Base-by-base conservation (phyloP, 768 basidiomycete genomes). In the Podaxis rugospora region DNA sequence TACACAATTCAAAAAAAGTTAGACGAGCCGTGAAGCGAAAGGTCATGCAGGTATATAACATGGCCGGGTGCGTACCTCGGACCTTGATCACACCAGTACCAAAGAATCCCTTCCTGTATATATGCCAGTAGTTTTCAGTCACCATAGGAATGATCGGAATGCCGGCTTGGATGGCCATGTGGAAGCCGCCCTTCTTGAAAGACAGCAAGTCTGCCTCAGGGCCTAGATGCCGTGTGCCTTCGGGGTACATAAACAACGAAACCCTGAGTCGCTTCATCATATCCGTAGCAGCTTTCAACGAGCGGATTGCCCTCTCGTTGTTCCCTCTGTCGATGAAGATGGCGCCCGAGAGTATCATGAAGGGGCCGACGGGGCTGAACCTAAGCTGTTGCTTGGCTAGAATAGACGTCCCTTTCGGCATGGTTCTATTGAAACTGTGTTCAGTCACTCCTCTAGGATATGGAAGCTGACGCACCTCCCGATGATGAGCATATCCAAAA, bases 131-230 rank as follows among this genome's bases (percentile, higher is more conserved):
- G 72, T 98, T 98, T 77, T 98, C 94, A 55, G 87, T 86, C 2
- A 98, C 88, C 55, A 99, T 83, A 5, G 97, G 96, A 32, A 92
- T 83, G 68, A 99, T 88, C 5, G 97, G 96, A 50, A 98, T 82
- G 32, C 90, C 86, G 11, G 93, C 87, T 74, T 95, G 88, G 25
- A 98, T 82, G 28, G 97, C 97, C 53, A 98, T 83, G 71, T 98
- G 95, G 80, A 98, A 98, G 2, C 94, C 95, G 42, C 97, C 97
- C 74, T 98, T 99, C 81, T 99, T 99, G 79, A 99, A 88, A 2
- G 93, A 89, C 4, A 91, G 79, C 70, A 99, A 75, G 35, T 83
- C 81, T 6, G 89, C 82, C 35, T 79, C 74, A 63, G 87, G 78
- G 21, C 81, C 80, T 60, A 83, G 83, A 47, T 92, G 86, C 37